Evolutionary conservation across 2,329 filamentous ascomycete species (phyloP).

Genomic region (Clonostachys byssicola): DNA sequence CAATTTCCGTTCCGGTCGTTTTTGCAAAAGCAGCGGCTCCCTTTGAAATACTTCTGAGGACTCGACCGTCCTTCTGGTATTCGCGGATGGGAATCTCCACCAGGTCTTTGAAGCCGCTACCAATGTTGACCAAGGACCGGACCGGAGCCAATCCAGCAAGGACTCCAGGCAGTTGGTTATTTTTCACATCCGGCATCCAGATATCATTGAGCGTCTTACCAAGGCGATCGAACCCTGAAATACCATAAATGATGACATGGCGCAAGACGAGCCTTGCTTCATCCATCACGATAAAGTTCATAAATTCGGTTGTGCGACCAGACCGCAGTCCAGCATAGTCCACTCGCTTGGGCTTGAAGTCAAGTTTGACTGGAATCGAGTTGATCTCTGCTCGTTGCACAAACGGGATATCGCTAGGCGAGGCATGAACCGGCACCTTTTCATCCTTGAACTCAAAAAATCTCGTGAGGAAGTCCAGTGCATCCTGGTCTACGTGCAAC

Average conservation of each 20-base stretch:
- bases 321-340: slow-evolving; percentile 91
- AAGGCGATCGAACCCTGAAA: slow-evolving; percentile 84
- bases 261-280: slow-evolving; percentile 80
- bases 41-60: slow-evolving; percentile 88
- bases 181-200: slow-evolving; percentile 91
- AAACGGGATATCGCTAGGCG: slow-evolving; percentile 74
- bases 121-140: slow-evolving; percentile 87
- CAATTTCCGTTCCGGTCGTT: slow-evolving; percentile 90
- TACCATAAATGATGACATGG: slow-evolving; percentile 88
- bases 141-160: slow-evolving; percentile 86
- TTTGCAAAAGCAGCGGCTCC: slow-evolving; percentile 86
- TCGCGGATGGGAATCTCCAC: slow-evolving; percentile 87
- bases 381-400: slow-evolving; percentile 87
- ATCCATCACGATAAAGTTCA: slow-evolving; percentile 96
- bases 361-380: slow-evolving; percentile 74
- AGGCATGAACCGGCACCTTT: slow-evolving; percentile 43
- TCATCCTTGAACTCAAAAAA: slow-evolving; percentile 99
- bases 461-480: slow-evolving; percentile 90
- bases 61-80: slow-evolving; percentile 88
- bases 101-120: slow-evolving; percentile 79
- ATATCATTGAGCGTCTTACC: slow-evolving; percentile 90
- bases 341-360: slow-evolving; percentile 98
- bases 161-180: slow-evolving; percentile 83
- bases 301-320: slow-evolving; percentile 93
- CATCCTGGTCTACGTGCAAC: slow-evolving; percentile 94